phyloP scores from a whole-genome alignment of 2,329 filamentous ascomycete genomes.

The Furcasterigmium sp. region DNA sequence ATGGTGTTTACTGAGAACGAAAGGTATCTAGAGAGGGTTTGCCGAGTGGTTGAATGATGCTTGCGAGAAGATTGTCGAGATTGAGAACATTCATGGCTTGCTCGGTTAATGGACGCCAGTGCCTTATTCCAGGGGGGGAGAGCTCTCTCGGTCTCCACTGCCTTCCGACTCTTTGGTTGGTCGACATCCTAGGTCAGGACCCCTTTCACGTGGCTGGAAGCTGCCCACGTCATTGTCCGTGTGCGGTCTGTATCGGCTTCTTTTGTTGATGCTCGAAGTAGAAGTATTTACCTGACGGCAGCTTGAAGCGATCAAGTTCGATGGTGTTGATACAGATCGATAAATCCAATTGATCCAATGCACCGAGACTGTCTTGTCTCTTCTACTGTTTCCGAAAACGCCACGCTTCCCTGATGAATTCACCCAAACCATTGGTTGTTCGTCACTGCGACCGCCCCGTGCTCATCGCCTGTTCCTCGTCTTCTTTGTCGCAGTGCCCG shows the following conservation, averaged over 20 bases:
- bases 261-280: background rate
- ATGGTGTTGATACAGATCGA: too few species aligned
- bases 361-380: background rate
- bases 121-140: background rate
- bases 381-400: background rate
- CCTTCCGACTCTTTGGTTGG: background rate
- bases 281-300: background rate
- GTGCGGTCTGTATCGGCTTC: background rate
- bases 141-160: background rate
- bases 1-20: constrained; percentile 21
- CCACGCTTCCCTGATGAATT: background rate
- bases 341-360: background rate
- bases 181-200: background rate
- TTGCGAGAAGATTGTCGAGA: background rate
- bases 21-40: background rate
- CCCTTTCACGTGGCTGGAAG: background rate
- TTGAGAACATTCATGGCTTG: too few species aligned
- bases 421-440: background rate
- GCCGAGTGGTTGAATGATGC: background rate
- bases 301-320: too few species aligned
- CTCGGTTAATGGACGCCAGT: background rate
- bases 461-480: constrained; percentile 41
- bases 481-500: constrained; percentile 51
- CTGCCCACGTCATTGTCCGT: background rate
- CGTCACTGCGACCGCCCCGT: background rate